Evolutionary conservation across 148 eudicot species (phyloP), one percentile per base, ranked within the genome.

Genomic region (Pharnaceum exiguum): DNA sequence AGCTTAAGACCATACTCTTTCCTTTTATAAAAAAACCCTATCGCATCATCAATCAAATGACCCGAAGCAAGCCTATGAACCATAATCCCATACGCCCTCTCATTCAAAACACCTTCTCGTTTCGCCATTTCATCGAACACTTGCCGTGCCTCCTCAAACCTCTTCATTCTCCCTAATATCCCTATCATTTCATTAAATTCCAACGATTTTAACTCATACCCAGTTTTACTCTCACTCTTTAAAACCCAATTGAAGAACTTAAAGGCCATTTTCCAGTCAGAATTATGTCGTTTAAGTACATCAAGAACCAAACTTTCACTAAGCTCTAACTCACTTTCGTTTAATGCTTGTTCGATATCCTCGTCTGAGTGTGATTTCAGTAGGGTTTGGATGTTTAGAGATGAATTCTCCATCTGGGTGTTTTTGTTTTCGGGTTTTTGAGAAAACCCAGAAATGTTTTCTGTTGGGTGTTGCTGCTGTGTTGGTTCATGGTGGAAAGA

Each of bases 71-170:
- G 84, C 53, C 95, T 75, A 54, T 77, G 75, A 33, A 84, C 60
- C 47, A 86, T 73, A 69, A 79, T 64, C n/a, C 71, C 89, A 56
- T 76, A 90, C 2, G 97, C 70, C 51, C 72, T 63, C 61, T 87
- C 89, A 53, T 76, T 79, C 17, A 84, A 31, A 35, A 75, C 19
- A 11, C 71, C 62, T 7, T 65, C 70, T 76, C 75, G 77, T 47
- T 65, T 43, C 31, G 79, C 66, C 97, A 90, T 87, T 84, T 90
- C 83, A 25, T 84, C 82, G 67, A 90, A 70, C 78, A 87, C 51
- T 57, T 79, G 74, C 68, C 25, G 19, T 26, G 76, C 27, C 56
- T 84, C 82, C 7, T 79, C 72, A 25, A 90, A 84, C 21, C 78
- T 67, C 65, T 65, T 79, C 72, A 68, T 81, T 72, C 75, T 76